These are phyloP conservation scores for Fusarium aywerte DNA, from an alignment of 2,329 filamentous ascomycete species.

Conservation along the genomic window DNA sequence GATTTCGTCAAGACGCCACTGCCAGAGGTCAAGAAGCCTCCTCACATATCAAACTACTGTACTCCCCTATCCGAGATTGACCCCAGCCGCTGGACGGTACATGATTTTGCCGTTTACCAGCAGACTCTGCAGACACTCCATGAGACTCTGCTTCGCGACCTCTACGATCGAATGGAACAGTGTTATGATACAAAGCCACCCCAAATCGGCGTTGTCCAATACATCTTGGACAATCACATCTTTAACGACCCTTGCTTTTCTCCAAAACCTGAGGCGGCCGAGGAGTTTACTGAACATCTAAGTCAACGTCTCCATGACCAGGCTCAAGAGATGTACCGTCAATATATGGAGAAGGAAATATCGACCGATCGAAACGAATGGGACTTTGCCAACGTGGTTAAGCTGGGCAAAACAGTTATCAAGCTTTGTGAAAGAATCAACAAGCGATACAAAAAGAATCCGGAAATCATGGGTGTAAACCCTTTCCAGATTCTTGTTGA, in stretches of 20 bases:
- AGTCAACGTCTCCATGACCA: slow-evolving; percentile 77
- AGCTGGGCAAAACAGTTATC: slow-evolving; percentile 86
- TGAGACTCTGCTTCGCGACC: slow-evolving; percentile 83
- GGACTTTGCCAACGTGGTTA: slow-evolving; percentile 91
- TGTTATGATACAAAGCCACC: slow-evolving; percentile 92
- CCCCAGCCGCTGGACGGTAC: slow-evolving; percentile 72
- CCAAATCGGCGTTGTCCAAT: slow-evolving; percentile 81
- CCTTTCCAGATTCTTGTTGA: slow-evolving; percentile 77
- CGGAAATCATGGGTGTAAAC: slow-evolving; percentile 82
- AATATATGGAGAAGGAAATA: slow-evolving; percentile 81
- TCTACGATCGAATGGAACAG: slow-evolving; percentile 87
- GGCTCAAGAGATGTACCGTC: slow-evolving; percentile 82
- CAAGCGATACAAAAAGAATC: slow-evolving; percentile 90
- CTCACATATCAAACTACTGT: slow-evolving; percentile 63
- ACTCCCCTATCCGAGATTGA: slow-evolving; percentile 66
- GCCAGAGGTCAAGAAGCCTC: slow-evolving; percentile 72
- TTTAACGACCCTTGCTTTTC: slow-evolving; percentile 81
- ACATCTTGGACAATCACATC: slow-evolving; percentile 83
- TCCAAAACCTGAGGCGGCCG: slow-evolving; percentile 73
- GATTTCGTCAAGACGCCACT: slow-evolving; percentile 80
- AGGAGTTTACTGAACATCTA: slow-evolving; percentile 77
- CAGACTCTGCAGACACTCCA: slow-evolving; percentile 79
- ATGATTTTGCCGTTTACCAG: slow-evolving; percentile 77
- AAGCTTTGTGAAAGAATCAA: slow-evolving; percentile 88
- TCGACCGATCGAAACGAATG: slow-evolving; percentile 83